Conservation (phyloP, 306 rosid species). For the Lablab purpureus region DNA sequence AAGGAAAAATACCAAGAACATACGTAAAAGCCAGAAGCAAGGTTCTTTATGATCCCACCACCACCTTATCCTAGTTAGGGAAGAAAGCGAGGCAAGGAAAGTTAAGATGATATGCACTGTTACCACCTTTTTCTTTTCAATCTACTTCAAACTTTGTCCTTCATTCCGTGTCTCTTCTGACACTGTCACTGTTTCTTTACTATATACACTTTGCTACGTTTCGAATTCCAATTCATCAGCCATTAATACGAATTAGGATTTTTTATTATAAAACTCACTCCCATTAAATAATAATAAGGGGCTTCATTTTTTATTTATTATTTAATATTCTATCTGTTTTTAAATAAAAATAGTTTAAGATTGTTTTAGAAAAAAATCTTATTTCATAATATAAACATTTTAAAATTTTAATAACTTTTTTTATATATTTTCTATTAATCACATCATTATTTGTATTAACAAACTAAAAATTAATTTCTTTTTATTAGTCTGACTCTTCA, state of each 20-base stretch:
- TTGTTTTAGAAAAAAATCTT: too few relatives aligned
- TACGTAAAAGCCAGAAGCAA: not conserved
- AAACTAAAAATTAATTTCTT: too few relatives aligned
- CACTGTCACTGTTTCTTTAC: constrained; percentile 7
- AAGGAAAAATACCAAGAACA: not conserved
- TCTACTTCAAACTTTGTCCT: constrained; percentile 3
- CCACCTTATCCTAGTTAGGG: not conserved
- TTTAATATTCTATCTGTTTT: too few relatives aligned
- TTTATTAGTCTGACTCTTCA: too few relatives aligned
- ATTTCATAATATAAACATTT: too few relatives aligned
- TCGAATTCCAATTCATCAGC: not conserved
- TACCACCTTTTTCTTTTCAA: not conserved
- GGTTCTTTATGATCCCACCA: not conserved
- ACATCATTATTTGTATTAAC: too few relatives aligned
- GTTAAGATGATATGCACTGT: not conserved
- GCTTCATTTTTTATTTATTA: not conserved
- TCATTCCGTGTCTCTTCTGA: not conserved
- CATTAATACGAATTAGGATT: not conserved
- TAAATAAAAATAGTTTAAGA: too few relatives aligned
- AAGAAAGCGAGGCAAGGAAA: not conserved
- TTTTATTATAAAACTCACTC: not conserved
- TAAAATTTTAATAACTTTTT: too few relatives aligned
- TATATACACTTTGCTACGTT: constrained; percentile 28
- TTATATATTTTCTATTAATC: too few relatives aligned
- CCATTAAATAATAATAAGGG: not conserved